Base-by-base conservation (phyloP, 2,329 filamentous ascomycete genomes). In the Torrubiella hemipterigena region DNA sequence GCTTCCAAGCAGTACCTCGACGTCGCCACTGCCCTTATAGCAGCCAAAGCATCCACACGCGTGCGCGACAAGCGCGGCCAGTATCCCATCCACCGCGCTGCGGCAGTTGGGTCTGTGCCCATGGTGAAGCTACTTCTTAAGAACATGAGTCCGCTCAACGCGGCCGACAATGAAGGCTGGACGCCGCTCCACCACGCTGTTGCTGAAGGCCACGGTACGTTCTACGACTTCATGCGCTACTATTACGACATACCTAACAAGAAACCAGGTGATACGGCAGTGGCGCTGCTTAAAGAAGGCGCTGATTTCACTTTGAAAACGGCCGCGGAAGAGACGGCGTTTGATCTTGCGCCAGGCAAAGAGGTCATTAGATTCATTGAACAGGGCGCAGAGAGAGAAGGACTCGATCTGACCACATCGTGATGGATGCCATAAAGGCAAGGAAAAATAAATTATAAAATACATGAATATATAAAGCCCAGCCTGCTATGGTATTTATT, bases 161-260 rank as follows among this genome's bases (percentile, higher is more conserved):
- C 85, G 3, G 77, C 80, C 3, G 91, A 98, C 58, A 63, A 65
- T 21, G 76, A 85, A 42, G 89, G 89, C 1, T 77, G 82, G 51
- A 96, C 91, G 16, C 80, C 91, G 4, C 63, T 98, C 46, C 91
- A 98, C 57, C 91, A 98, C 50, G 77, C 83, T 10, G 60, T 87
- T 41, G 79, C 80, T 3, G 83, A 91, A 48, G 77, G 77, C 5
- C 74, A 81, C 50, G 77, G 75, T 75, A 47, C 24, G 62, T 48
- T 29, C 12, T 37, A 12, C n/a, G n/a, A n/a, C n/a, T n/a, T n/a
- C n/a, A n/a, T n/a, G n/a, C 7, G 12, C 25, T 15, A 18, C 16
- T 10, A 7, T 8, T 9, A 27, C n/a, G 17, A 25, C 20, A 4
- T 28, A 17, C 22, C 23, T 10, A 26, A 15, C 21, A 22, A 25